Percentiles rank a stretch among this genome's conserved stretches.
Evolutionary conservation across 164 flowering plant species (phyloP).

Genomic region (Umbellularia californica): DNA sequence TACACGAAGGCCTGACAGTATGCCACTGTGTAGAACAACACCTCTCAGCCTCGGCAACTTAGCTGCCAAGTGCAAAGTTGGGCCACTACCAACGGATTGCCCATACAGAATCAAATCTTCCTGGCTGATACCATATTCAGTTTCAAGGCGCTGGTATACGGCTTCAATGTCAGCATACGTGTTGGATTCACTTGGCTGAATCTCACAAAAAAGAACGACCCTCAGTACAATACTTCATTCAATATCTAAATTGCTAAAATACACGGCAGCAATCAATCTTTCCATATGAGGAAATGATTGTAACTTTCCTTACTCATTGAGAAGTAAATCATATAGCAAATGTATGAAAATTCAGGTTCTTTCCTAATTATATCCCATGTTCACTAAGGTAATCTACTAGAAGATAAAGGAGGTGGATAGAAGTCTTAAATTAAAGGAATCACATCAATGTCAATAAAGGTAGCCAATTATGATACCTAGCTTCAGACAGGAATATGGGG

Average conservation of each 20-base stretch:
- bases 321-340: too few species aligned
- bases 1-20: constrained; percentile 94
- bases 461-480: too few species aligned
- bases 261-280: background rate
- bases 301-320: too few species aligned
- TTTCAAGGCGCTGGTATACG: constrained; percentile 81
- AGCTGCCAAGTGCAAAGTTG: constrained; percentile 91
- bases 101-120: constrained; percentile 90
- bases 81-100: constrained; percentile 98
- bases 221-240: background rate
- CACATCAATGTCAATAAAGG: too few species aligned
- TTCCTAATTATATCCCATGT: too few species aligned
- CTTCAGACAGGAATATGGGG: too few species aligned
- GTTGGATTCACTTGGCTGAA: constrained; percentile 88
- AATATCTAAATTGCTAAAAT: background rate
- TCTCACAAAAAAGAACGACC: constrained; percentile 7
- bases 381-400: too few species aligned
- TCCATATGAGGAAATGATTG: background rate
- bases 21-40: constrained; percentile 92
- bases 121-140: constrained; percentile 81
- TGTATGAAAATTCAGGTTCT: too few species aligned
- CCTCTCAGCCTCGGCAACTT: constrained; percentile 83
- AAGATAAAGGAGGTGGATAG: too few species aligned
- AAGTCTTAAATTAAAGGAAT: too few species aligned
- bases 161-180: constrained; percentile 98